These are phyloP conservation scores for Carex kokanica DNA, from an alignment of 176 grass and related monocot genomes.

Conservation along the genomic window DNA sequence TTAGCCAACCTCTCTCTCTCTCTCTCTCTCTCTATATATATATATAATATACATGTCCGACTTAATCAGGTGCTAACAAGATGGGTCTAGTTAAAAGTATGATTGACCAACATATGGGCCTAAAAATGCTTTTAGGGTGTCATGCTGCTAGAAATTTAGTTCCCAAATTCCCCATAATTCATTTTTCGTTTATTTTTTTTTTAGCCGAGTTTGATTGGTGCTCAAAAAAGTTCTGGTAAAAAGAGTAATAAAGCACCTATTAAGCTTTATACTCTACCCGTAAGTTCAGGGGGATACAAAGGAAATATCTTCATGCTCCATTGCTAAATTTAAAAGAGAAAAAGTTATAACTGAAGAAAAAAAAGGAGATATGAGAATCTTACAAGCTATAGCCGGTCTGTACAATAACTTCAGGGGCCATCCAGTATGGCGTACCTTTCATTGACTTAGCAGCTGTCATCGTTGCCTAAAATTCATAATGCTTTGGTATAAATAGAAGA, in stretches of 20 bases:
- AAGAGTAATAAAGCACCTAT: neutral
- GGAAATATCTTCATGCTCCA: neutral
- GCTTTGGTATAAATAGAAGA: neutral
- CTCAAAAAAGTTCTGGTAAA: neutral
- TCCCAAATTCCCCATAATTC: neutral
- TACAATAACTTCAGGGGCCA: conserved; percentile 99
- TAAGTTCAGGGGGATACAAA: neutral
- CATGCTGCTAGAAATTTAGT: neutral
- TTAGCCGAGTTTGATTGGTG: neutral
- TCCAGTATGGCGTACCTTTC: conserved; percentile 98
- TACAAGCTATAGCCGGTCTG: conserved; percentile 97
- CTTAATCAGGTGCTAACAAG: neutral
- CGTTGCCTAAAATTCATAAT: conserved; percentile 60
- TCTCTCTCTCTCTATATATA: too few relatives aligned
- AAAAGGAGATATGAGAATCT: conserved; percentile 25
- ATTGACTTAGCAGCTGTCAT: conserved; percentile 96
- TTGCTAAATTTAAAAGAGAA: conserved; percentile 4
- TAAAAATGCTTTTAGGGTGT: neutral
- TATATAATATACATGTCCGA: neutral
- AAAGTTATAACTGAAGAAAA: conserved; percentile 20
- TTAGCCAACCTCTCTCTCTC: too few relatives aligned
- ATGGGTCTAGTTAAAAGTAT: neutral
- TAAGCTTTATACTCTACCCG: neutral
- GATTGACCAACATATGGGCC: neutral
- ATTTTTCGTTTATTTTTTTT: neutral